These are phyloP conservation scores for Liriodendron chinense DNA, from an alignment of 164 flowering plant genomes.

Conservation along the genomic window DNA sequence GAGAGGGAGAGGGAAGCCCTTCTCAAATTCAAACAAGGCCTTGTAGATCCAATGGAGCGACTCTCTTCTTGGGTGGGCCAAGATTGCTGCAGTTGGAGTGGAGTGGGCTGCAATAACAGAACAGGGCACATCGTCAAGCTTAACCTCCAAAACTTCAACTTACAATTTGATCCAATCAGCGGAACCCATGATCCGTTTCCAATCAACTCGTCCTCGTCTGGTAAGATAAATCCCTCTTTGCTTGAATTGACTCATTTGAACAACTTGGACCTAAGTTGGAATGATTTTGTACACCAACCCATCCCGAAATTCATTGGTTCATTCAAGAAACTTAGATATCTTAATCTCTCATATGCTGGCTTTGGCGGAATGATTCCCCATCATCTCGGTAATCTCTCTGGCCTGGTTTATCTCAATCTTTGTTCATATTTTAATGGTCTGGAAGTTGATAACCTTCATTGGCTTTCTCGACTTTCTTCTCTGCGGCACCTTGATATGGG, in stretches of 20 bases:
- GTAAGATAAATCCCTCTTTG: slow-evolving; percentile 10
- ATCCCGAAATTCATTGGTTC: slow-evolving; percentile 18
- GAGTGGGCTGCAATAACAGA: slow-evolving; percentile 3
- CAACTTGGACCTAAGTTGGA: slow-evolving; percentile 8
- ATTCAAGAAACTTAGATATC: background rate
- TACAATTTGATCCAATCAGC: background rate
- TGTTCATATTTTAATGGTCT: too few species aligned
- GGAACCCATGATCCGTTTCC: background rate
- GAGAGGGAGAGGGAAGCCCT: slow-evolving; percentile 11
- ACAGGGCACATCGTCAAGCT: slow-evolving; percentile 10
- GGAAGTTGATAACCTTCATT: slow-evolving; percentile 1
- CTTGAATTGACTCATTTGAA: slow-evolving; percentile 10
- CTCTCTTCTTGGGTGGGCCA: slow-evolving; percentile 11
- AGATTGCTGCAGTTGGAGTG: slow-evolving; percentile 13
- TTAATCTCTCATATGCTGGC: slow-evolving; percentile 9
- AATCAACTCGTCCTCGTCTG: background rate
- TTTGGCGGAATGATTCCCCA: slow-evolving; percentile 9
- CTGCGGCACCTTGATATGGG: background rate
- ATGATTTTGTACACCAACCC: background rate
- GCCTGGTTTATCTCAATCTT: slow-evolving; percentile 6
- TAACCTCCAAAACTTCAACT: background rate
- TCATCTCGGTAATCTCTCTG: slow-evolving; percentile 16
- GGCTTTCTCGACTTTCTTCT: slow-evolving; percentile 9
- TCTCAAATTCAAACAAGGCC: slow-evolving; percentile 1
- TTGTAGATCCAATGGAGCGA: background rate